Evolutionary conservation across 2,329 filamentous ascomycete species (phyloP), one percentile per base, ranked within the genome.

Genomic region (Pseudocercospora pini-densiflorae): DNA sequence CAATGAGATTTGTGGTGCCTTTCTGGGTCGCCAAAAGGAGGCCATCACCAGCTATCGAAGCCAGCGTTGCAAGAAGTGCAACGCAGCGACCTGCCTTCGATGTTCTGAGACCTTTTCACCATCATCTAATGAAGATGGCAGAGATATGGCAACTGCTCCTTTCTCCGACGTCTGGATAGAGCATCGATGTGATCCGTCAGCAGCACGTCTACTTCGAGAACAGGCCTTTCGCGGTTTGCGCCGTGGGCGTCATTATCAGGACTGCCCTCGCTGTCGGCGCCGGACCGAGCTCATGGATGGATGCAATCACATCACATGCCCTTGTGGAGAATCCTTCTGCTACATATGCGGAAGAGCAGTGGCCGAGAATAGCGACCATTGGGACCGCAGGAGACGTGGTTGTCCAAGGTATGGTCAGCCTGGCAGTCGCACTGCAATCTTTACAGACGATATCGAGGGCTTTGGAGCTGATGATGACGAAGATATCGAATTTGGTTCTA

Each of bases 281-380:
- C 36, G 57, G 4, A 49, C 67, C 14, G 59, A 70, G 57, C 59
- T 71, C 5, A 49, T 29, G 19, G 68, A 67, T 33, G 70, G 63
- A 12, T 71, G 70, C 59, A 67, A 70, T 10, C 70, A 71, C 40
- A 63, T 71, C 40, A 68, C 63, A 7, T 71, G 70, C 43, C 55
- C 58, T 9, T 70, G 68, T 40, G 65, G 65, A 12, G 57, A 62
- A 10, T 55, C 64, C 7, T 71, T 67, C 43, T 67, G 68, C 23
- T 70, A 68, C 27, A 31, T 68, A 2, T 70, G 68, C 31, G 68
- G 68, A 1, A 43, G 45, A 63, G 31, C 21, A 19, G 64, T 59
- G 31, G 14, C 29, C 7, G 58, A 65, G 21, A 12, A 33, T 10
- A 61, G 61, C 40, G 21, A 53, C 23, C 65, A 67, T 33, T 67